Percentiles rank a stretch among this genome's conserved stretches.
Conservation (phyloP, 2,329 filamentous ascomycete species). For the Alternaria conjuncta region DNA sequence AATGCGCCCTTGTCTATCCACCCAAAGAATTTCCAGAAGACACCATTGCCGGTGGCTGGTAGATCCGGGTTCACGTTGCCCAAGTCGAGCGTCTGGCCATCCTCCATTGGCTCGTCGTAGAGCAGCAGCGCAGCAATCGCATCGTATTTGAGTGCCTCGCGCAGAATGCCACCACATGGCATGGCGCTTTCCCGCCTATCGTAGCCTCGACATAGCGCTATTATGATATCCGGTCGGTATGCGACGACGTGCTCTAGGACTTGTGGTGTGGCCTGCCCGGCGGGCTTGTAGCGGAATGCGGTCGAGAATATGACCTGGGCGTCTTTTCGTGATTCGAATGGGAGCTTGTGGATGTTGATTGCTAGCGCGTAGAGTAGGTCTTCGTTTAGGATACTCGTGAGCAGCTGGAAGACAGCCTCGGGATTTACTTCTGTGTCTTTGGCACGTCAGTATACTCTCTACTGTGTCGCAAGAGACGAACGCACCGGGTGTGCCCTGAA, state of each 20-base stretch:
- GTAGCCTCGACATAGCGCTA: conserved; percentile 88
- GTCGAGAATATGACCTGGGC: conserved; percentile 95
- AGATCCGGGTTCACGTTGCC: conserved; percentile 77
- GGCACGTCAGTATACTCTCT: conserved; percentile 19
- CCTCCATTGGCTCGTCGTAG: conserved; percentile 82
- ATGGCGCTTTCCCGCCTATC: conserved; percentile 90
- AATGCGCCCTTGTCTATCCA: conserved; percentile 98
- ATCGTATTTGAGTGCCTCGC: conserved; percentile 90
- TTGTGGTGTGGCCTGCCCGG: conserved; percentile 74
- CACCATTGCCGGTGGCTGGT: conserved; percentile 77
- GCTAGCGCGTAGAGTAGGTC: conserved; percentile 87
- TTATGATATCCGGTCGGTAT: conserved; percentile 82
- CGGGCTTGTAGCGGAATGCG: conserved; percentile 86
- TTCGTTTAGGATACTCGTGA: conserved; percentile 84
- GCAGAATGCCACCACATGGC: conserved; percentile 85
- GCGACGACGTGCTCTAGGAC: conserved; percentile 89
- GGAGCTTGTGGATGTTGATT: conserved; percentile 79
- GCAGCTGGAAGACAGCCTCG: conserved; percentile 85
- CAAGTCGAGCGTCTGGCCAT: conserved; percentile 77
- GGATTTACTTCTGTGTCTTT: conserved; percentile 84
- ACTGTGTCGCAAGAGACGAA: neutral
- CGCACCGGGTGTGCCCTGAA: conserved; percentile 90
- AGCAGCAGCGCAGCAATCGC: conserved; percentile 88
- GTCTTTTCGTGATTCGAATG: conserved; percentile 96
- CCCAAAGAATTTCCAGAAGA: conserved; percentile 96